Evolutionary conservation across 1,139 yeast genomes (phyloP), one percentile per base, ranked within the genome.

Genomic region (Scheffersomyces illinoinensis): DNA sequence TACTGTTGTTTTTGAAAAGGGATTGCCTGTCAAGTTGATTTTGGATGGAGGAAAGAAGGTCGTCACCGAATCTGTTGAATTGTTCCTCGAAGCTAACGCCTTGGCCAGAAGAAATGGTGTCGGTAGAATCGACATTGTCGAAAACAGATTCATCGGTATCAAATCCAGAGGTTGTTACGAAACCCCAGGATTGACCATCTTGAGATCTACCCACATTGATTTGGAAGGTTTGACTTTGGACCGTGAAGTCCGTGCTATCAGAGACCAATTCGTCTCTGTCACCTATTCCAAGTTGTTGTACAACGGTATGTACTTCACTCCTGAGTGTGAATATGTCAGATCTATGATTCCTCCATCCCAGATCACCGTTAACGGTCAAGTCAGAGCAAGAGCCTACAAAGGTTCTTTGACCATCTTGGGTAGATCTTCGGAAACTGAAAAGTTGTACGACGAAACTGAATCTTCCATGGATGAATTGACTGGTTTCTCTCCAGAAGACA

Each of bases 161-260:
- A 95, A 95, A 81, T 93, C 98, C 65, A 91, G 99, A 85, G 99
- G 99, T 61, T 95, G 99, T 84, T 95, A 95, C 82, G 99, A 95
- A 82, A 96, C 98, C 66, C 99, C 99, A 68, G 99, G 98, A 76
- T 87, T 95, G 72, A 93, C 99, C 64, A 78, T 95, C 66, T 88
- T 95, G 79, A 91, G 99, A 86, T 79, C 87, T 58, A 91, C 98
- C 57, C 99, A 95, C 79, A 87, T 95, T 75, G 99, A 95, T 76
- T 83, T 95, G 71, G 99, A 95, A 83, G 99, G 99, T 71, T 87
- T 95, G 71, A 95, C 97, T 53, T 83, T 95, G 72, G 99, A 95
- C 80, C 90, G 98, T 80, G 99, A 95, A 81, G 98, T 95, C 66
- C 91, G 99, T 78, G 93, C 96, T 62, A 83, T 95, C 76, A 92